Base-by-base conservation (phyloP, 441 rosid genomes). In the Biscutella laevigata region DNA sequence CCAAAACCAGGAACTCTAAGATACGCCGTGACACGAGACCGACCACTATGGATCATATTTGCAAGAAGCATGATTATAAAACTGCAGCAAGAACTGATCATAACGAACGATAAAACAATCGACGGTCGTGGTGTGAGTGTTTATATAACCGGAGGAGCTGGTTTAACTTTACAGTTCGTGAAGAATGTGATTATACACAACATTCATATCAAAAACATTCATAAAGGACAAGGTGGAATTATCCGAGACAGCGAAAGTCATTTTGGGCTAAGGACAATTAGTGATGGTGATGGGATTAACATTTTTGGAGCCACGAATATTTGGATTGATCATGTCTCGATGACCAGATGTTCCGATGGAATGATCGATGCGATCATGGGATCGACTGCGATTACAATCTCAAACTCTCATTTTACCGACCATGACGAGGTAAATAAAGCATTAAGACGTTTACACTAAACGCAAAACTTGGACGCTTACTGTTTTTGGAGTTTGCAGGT, bases 261-360 rank as follows among this genome's bases (percentile, higher is more conserved):
- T 58, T 14, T 14, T 0, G 97, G 97, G 8, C 3, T 70, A 4
- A 69, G 94, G 37, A 80, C 86, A 2, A 0, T 0, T 6, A 76
- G 88, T 44, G 97, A 88, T 26, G 97, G 95, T 1, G 97, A 88
- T 38, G 97, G 90, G 2, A 71, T 88, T 25, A 72, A 72, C 21
- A 69, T 88, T 9, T 86, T 77, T 13, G 95, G 95, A 5, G 48
- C 95, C 0, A 36, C 66, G 4, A 71, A 77, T 38, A 0, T 88
- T 51, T 88, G 95, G 97, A 62, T 86, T n/a, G 95, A 88, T 62
- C 97, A 88, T 30, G 81, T 83, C 49, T 83, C 95, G 2, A 75
- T 80, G 85, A 81, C 74, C 0, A 33, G 35, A 0, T 85, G 95
- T 69, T 19, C 38, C 1, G 95, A 88, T 46, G 96, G 96, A 0